These are phyloP conservation scores for Cladosporium phlei DNA, from an alignment of 2,329 filamentous ascomycete species.

Conservation along the genomic window DNA sequence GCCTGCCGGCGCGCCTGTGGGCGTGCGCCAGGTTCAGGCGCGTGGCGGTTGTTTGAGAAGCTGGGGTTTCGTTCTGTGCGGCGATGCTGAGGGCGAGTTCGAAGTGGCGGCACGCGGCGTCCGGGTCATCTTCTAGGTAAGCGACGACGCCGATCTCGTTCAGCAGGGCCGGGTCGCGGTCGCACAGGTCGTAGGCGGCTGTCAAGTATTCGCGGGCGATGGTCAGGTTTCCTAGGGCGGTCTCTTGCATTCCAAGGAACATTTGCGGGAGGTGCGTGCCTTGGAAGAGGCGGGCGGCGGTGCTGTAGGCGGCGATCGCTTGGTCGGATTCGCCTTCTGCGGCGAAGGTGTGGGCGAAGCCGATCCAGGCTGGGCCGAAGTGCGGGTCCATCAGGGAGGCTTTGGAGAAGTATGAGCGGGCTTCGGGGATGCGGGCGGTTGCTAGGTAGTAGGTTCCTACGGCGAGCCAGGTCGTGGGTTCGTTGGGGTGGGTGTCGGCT, in stretches of 20 bases:
- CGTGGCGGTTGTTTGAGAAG: slow-evolving; percentile 75
- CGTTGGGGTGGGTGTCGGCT: slow-evolving; percentile 83
- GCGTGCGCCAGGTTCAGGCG: slow-evolving; percentile 88
- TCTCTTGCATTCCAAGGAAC: slow-evolving; percentile 97
- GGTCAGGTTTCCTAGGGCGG: slow-evolving; percentile 90
- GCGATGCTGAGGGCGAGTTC: slow-evolving; percentile 71
- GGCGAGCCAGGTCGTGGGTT: slow-evolving; percentile 88
- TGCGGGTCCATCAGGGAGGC: slow-evolving; percentile 96
- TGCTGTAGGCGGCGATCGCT: slow-evolving; percentile 95
- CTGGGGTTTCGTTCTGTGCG: slow-evolving; percentile 67
- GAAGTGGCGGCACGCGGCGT: slow-evolving; percentile 74
- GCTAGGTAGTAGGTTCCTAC: slow-evolving; percentile 93
- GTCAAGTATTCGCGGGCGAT: slow-evolving; percentile 92
- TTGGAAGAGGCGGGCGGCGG: slow-evolving; percentile 89
- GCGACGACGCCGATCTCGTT: slow-evolving; percentile 97
- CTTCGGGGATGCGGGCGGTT: slow-evolving; percentile 85
- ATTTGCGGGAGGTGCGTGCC: slow-evolving; percentile 93
- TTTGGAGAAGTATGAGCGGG: slow-evolving; percentile 93
- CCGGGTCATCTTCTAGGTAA: slow-evolving; percentile 79
- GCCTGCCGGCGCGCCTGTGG: slow-evolving; percentile 65
- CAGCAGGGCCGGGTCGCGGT: slow-evolving; percentile 79
- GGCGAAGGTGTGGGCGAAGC: slow-evolving; percentile 96
- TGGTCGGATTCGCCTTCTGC: slow-evolving; percentile 97
- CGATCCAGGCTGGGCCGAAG: slow-evolving; percentile 96
- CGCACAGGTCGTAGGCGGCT: slow-evolving; percentile 77